Conservation (phyloP, 2,329 filamentous ascomycete species). For the Blastomyces percursus region DNA sequence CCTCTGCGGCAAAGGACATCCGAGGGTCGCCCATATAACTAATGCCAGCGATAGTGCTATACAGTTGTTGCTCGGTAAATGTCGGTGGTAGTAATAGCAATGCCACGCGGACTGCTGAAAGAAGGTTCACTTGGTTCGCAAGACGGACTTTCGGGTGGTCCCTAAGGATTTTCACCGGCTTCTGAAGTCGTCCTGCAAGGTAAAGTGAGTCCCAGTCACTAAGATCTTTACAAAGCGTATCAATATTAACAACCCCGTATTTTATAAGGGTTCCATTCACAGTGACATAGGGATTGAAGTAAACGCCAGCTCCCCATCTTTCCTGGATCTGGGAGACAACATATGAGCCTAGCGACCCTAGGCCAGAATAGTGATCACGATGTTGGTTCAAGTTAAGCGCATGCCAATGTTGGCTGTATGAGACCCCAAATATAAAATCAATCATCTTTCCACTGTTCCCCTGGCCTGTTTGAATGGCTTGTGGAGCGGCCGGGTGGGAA, state of each 20-base stretch:
- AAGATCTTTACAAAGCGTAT: conserved; percentile 77
- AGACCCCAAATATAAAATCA: conserved; percentile 95
- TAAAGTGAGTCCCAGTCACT: conserved; percentile 90
- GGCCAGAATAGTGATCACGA: conserved; percentile 78
- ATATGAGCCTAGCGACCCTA: conserved; percentile 74
- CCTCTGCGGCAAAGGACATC: conserved; percentile 82
- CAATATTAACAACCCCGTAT: conserved; percentile 91
- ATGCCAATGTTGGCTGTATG: conserved; percentile 93
- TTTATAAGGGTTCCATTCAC: conserved; percentile 95
- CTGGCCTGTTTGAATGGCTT: conserved; percentile 73
- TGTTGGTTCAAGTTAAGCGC: conserved; percentile 68
- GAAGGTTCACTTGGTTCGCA: conserved; percentile 89
- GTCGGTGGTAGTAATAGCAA: conserved; percentile 70
- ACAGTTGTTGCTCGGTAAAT: conserved; percentile 81
- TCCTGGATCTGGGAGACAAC: conserved; percentile 80
- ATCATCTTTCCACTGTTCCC: conserved; percentile 90
- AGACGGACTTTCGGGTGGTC: conserved; percentile 87
- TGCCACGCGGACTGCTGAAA: conserved; percentile 82
- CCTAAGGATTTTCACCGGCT: conserved; percentile 93
- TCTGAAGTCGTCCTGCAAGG: conserved; percentile 89
- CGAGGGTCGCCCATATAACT: conserved; percentile 95
- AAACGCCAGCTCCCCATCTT: conserved; percentile 80
- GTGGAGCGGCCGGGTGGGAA: conserved; percentile 69
- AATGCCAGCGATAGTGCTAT: conserved; percentile 80
- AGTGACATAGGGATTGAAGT: conserved; percentile 93